Evolutionary conservation across 148 eudicot species (phyloP).

Genomic region (Rheum nobile): DNA sequence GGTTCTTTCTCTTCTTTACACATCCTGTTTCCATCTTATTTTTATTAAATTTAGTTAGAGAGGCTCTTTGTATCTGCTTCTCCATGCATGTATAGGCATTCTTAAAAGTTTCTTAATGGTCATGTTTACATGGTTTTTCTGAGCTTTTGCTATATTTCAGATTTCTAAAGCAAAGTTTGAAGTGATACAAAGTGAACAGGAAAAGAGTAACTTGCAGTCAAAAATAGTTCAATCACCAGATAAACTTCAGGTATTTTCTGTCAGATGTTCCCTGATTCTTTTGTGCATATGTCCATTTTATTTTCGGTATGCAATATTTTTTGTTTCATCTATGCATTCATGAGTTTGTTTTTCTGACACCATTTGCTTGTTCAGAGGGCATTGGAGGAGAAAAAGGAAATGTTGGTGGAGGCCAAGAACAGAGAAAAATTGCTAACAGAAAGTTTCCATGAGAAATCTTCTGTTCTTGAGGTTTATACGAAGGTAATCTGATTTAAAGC

Average conservation of each 20-base stretch:
- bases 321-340: neutral
- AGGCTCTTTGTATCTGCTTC: neutral
- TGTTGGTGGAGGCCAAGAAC: slow-evolving; percentile 56
- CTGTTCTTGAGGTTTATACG: slow-evolving; percentile 57
- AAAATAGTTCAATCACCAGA: slow-evolving; percentile 92
- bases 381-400: slow-evolving; percentile 69
- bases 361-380: slow-evolving; percentile 38
- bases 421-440: slow-evolving; percentile 60
- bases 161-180: slow-evolving; percentile 67
- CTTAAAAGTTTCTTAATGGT: neutral
- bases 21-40: neutral
- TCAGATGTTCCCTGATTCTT: neutral
- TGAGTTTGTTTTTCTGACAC: neutral
- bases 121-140: neutral
- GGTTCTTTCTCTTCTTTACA: neutral
- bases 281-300: neutral
- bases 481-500: slow-evolving; percentile 38
- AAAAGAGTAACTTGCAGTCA: slow-evolving; percentile 64
- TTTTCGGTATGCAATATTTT: neutral
- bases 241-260: slow-evolving; percentile 62
- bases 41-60: neutral
- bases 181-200: slow-evolving; percentile 69
- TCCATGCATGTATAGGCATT: neutral
- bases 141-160: slow-evolving; percentile 23
- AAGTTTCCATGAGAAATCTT: slow-evolving; percentile 58